Base-by-base conservation (phyloP, 2,329 filamentous ascomycete species). In the Akanthomyces dipterigenus region DNA sequence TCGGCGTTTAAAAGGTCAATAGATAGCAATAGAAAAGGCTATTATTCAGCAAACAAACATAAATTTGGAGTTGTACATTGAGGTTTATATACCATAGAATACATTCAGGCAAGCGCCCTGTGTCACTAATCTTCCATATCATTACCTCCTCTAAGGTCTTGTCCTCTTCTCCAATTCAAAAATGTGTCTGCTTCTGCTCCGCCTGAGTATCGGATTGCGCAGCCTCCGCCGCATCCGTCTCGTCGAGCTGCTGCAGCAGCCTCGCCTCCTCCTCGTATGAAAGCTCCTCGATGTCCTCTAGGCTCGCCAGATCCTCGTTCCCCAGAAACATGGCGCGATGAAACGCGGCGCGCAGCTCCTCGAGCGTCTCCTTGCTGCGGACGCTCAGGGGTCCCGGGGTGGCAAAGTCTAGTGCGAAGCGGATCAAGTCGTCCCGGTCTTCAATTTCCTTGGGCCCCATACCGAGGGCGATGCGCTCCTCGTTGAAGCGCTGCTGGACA, bases 381-480 rank as follows among this genome's bases (percentile, higher is more conserved):
- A 68, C 49, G 63, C 71, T 76, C 62, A 78, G 61, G 2, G 72
- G 71, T 0, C 76, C 76, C 0, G 74, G 74, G 1, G 76, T 77
- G 18, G 76, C 76, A 58, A 71, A 73, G 64, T 78, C 76, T 24
- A 78, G 68, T 4, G 75, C 75, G 63, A 75, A 74, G 60, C 72
- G 70, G 20, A 79, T 72, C 9, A 79, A 62, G 31, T 75, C 70
- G 28, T 76, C 75, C 50, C 72, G 68, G 50, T 74, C 70, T 55
- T 72, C 71, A 11, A 76, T 65, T 49, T 72, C 67, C 64, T 68
- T 73, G 18, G 75, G 74, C 55, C 73, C 68, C 62, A 96, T 70
- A 0, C 91, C 90, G 55, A 95, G 72, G 22, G 77, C 77, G 62
- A 79, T 76, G 63, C 91, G 80, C 77, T 96, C 81, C 55, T 76